A percentile compares a stretch with the other conserved stretches of the same genome.
Evolutionary conservation across 2,329 filamentous ascomycete genomes (phyloP).

Genomic region (Hymenoscyphus fraxineus): DNA sequence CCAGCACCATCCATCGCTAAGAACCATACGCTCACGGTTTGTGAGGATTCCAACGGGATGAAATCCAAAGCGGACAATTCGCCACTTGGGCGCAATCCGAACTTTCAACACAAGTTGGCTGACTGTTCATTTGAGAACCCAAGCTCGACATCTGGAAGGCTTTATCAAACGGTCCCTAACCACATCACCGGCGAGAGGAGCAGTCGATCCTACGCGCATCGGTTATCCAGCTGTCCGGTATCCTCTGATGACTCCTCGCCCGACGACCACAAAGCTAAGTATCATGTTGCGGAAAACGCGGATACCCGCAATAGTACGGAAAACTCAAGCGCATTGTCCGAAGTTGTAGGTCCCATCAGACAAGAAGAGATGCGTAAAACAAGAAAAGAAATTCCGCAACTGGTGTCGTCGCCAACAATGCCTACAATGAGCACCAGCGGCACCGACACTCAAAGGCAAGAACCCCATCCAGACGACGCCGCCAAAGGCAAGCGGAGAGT

Average conservation of each 20-base stretch:
- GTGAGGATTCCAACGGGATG: background rate
- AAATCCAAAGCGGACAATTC: background rate
- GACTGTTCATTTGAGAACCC: background rate
- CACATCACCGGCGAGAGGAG: background rate
- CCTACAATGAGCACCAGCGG: background rate
- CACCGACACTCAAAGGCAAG: background rate
- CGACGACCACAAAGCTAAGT: background rate
- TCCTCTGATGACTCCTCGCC: background rate
- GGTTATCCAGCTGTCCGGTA: background rate
- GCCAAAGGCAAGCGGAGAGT: background rate
- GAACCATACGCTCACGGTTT: background rate
- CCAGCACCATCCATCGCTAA: background rate
- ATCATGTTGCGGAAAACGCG: slow-evolving; percentile 1
- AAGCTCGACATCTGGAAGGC: background rate
- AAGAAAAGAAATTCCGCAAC: background rate
- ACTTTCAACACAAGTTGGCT: background rate
- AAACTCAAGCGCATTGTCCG: background rate
- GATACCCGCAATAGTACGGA: background rate
- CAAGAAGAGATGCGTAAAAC: background rate
- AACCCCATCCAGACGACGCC: background rate
- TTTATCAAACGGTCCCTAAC: background rate
- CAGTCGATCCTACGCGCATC: background rate
- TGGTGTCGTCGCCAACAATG: background rate
- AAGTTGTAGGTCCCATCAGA: background rate
- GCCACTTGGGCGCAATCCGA: background rate